These are phyloP conservation scores for Ceratobasidium sp. DNA, from an alignment of 1,284 basidiomycete species.

Conservation along the genomic window DNA sequence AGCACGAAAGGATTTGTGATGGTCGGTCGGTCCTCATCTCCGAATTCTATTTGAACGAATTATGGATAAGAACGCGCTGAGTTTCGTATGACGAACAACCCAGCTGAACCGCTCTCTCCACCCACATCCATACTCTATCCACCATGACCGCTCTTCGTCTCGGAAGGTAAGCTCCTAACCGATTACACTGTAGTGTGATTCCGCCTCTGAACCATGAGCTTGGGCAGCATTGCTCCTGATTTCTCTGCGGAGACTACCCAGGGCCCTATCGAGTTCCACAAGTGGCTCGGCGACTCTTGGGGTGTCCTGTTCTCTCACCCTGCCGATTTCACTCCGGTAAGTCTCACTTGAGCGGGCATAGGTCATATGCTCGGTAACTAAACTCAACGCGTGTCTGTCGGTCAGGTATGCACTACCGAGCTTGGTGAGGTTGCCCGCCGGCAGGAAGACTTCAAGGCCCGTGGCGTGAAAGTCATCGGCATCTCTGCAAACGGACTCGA, in stretches of 20 bases:
- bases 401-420: constrained; percentile 89
- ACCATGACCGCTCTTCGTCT: constrained; percentile 68
- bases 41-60: not conserved
- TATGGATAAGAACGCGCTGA: constrained; percentile 24
- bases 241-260: constrained; percentile 85
- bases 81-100: not conserved
- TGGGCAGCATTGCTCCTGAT: constrained; percentile 74
- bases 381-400: constrained; percentile 57
- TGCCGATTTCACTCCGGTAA: constrained; percentile 62
- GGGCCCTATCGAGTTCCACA: constrained; percentile 87
- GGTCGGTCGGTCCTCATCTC: constrained; percentile 16
- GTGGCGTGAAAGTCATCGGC: constrained; percentile 93
- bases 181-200: too few relatives aligned
- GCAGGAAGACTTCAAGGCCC: constrained; percentile 83
- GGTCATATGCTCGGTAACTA: not conserved
- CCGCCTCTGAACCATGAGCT: not conserved
- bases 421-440: constrained; percentile 93
- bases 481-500: constrained; percentile 92
- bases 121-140: not conserved
- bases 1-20: constrained; percentile 23
- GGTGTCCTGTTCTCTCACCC: constrained; percentile 94
- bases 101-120: not conserved
- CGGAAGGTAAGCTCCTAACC: constrained; percentile 55
- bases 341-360: constrained; percentile 17
- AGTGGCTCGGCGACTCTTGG: constrained; percentile 92